These are phyloP conservation scores for Yamadazyma paraphyllophila DNA, from an alignment of 805 yeast genomes.

Conservation along the genomic window DNA sequence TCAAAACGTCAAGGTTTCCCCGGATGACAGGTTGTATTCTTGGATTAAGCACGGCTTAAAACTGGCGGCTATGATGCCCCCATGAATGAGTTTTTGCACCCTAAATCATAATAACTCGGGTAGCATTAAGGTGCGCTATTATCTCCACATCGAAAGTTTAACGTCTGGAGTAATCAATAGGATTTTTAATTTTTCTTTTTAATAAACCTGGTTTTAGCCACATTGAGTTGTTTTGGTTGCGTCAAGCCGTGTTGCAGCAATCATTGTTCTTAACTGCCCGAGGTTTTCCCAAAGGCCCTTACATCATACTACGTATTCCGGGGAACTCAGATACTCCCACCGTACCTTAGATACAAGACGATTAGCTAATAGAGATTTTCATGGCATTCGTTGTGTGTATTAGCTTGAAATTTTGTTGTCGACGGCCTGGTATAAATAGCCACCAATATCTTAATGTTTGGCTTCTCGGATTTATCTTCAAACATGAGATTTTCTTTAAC, in stretches of 20 bases:
- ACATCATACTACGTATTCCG: conserved; percentile 1
- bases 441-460: background rate
- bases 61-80: background rate
- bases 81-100: background rate
- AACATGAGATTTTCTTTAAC: conserved; percentile 10
- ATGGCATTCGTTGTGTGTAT: conserved; percentile 1
- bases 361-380: background rate
- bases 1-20: background rate
- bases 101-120: background rate
- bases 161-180: background rate
- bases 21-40: background rate
- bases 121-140: background rate
- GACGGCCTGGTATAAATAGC: background rate
- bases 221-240: background rate
- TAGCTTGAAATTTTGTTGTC: background rate
- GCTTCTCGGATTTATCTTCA: background rate
- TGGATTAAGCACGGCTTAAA: background rate
- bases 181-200: background rate
- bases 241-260: conserved; percentile 3
- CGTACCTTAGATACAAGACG: background rate
- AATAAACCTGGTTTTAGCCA: background rate
- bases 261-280: conserved; percentile 1
- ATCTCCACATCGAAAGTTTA: background rate
- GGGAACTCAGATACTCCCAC: background rate
- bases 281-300: background rate